Conservation (phyloP, 148 eudicot genomes). For the Pouteria glomerata region DNA sequence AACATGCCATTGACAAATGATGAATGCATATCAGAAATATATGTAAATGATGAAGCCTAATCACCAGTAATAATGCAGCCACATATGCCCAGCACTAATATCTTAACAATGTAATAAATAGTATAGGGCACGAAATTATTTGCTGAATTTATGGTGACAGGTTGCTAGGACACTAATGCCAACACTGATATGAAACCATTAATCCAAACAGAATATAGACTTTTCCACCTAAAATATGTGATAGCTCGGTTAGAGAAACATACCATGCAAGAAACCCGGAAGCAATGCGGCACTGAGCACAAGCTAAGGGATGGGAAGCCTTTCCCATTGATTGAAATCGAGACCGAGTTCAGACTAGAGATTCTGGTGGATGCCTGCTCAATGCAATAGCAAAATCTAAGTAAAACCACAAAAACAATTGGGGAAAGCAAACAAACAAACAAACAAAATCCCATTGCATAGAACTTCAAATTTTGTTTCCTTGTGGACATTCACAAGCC, state of each 20-base stretch:
- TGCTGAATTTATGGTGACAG: background rate
- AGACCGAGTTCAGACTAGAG: conserved; percentile 24
- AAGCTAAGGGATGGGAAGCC: conserved; percentile 23
- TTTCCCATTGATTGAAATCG: conserved; percentile 25
- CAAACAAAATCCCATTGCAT: background rate
- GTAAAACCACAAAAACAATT: background rate
- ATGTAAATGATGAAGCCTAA: background rate
- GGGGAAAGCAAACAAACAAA: background rate
- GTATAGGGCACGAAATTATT: background rate
- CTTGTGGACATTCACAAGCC: background rate
- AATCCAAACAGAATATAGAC: background rate
- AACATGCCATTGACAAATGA: background rate
- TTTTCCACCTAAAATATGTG: background rate
- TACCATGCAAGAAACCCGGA: conserved; percentile 41
- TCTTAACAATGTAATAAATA: background rate
- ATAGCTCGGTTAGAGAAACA: background rate
- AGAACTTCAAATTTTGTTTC: background rate
- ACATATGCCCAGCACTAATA: background rate
- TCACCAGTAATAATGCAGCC: background rate
- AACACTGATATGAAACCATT: background rate
- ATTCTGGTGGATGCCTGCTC: conserved; percentile 22
- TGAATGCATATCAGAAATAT: background rate
- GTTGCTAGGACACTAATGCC: background rate
- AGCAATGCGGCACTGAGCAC: conserved; percentile 22
- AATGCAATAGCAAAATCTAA: background rate